phyloP scores from a whole-genome alignment of 2,329 filamentous ascomycete species.

The Fusarium austroafricanum region DNA sequence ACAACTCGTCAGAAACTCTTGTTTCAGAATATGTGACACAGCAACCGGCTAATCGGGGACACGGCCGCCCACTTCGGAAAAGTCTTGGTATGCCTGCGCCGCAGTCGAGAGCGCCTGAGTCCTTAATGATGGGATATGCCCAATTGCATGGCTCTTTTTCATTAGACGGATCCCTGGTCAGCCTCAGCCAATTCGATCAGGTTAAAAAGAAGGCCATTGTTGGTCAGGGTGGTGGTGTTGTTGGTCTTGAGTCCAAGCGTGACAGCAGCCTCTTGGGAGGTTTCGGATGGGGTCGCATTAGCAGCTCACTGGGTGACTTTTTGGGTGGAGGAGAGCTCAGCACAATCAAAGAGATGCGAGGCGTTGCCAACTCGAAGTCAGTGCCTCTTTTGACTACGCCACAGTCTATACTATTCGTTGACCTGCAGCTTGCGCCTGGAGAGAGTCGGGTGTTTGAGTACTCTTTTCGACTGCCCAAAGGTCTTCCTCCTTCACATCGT shows the following conservation, averaged over 20 bases:
- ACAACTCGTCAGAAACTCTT: conserved; percentile 93
- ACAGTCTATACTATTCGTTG: conserved; percentile 95
- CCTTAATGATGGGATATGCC: conserved; percentile 97
- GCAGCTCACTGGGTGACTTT: conserved; percentile 87
- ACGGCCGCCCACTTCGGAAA: conserved; percentile 58
- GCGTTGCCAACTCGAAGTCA: conserved; percentile 83
- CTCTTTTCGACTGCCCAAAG: conserved; percentile 84
- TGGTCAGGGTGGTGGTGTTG: conserved; percentile 86
- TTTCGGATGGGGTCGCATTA: conserved; percentile 89
- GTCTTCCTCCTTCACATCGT: conserved; percentile 89
- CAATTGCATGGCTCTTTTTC: conserved; percentile 94
- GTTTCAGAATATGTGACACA: conserved; percentile 86
- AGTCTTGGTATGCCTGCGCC: conserved; percentile 58
- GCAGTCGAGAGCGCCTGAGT: conserved; percentile 71
- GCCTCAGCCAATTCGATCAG: conserved; percentile 90
- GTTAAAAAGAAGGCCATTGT: conserved; percentile 95
- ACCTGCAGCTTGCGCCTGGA: conserved; percentile 86
- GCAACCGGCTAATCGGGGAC: conserved; percentile 51
- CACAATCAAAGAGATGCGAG: conserved; percentile 95
- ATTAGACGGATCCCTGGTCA: conserved; percentile 90
- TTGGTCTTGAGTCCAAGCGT: conserved; percentile 81
- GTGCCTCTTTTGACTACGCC: conserved; percentile 94
- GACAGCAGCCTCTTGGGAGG: conserved; percentile 84
- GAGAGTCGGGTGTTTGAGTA: conserved; percentile 92
- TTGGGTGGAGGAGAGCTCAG: conserved; percentile 89